These are phyloP conservation scores for Hordeum marinum DNA, from an alignment of 176 grass and related monocot species.

Conservation along the genomic window DNA sequence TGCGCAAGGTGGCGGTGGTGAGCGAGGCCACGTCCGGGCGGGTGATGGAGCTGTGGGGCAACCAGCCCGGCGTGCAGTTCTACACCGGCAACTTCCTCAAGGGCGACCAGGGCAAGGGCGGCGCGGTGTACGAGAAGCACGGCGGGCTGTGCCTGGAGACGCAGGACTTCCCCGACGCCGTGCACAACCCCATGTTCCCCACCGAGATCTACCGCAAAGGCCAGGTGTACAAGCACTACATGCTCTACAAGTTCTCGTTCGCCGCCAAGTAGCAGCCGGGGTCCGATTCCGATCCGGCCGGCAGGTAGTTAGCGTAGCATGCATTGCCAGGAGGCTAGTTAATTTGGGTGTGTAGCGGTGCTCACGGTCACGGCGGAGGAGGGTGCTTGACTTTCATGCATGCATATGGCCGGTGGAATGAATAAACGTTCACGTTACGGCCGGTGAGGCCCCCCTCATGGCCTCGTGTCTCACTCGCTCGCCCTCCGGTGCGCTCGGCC, in stretches of 20 bases:
- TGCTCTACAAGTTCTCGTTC: slow-evolving; percentile 78
- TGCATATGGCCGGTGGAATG: too few species aligned
- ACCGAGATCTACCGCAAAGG: slow-evolving; percentile 53
- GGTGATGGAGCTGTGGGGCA: slow-evolving; percentile 67
- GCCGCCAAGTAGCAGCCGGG: neutral
- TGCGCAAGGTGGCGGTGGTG: slow-evolving; percentile 69
- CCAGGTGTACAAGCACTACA: slow-evolving; percentile 71
- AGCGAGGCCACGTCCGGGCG: slow-evolving; percentile 48
- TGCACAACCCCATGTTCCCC: slow-evolving; percentile 58
- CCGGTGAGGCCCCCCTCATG: too few species aligned
- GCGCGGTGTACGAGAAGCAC: slow-evolving; percentile 44
- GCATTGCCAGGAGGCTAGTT: too few species aligned
- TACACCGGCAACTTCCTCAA: slow-evolving; percentile 67
- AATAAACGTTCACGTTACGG: too few species aligned
- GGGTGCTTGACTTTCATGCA: too few species aligned
- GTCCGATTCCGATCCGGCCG: too few species aligned
- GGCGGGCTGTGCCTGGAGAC: slow-evolving; percentile 68
- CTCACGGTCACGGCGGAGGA: too few species aligned
- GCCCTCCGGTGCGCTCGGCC: too few species aligned
- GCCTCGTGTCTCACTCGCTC: too few species aligned
- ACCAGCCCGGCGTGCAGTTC: slow-evolving; percentile 84
- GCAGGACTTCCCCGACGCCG: slow-evolving; percentile 74
- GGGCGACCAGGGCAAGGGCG: slow-evolving; percentile 60
- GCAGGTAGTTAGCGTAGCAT: too few species aligned
- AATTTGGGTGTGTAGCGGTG: too few species aligned